A percentile compares a stretch with the other conserved stretches of the same genome.
Evolutionary conservation across 345 rosid genomes (phyloP).

Genomic region (Litchi chinensis): DNA sequence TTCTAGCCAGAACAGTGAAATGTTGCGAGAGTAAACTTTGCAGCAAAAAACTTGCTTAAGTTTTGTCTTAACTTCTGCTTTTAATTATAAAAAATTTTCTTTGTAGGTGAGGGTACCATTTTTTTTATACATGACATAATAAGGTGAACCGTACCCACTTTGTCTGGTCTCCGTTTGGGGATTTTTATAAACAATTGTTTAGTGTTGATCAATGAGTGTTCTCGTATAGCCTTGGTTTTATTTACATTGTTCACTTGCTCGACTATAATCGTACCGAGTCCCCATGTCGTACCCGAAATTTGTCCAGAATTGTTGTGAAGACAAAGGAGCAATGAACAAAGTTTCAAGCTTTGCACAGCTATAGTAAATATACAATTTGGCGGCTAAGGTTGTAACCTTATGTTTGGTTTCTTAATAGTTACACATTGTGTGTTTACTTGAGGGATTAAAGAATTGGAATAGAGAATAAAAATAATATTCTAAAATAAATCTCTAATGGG

Average conservation of each 20-base stretch:
- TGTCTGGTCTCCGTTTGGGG: slow-evolving; percentile 1
- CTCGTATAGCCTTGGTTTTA: not conserved
- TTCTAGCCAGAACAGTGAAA: not conserved
- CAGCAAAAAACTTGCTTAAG: slow-evolving; percentile 13
- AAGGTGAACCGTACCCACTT: slow-evolving; percentile 20
- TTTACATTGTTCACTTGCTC: not conserved
- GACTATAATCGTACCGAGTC: too few species aligned
- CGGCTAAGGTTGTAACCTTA: too few species aligned
- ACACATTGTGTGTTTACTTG: too few species aligned
- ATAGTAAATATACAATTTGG: too few species aligned
- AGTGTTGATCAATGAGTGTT: not conserved
- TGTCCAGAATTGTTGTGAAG: not conserved
- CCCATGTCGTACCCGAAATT: too few species aligned
- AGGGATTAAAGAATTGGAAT: too few species aligned
- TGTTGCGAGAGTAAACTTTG: slow-evolving; percentile 2
- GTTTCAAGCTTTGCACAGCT: too few species aligned
- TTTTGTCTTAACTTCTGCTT: slow-evolving; percentile 5
- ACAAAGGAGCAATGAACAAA: not conserved
- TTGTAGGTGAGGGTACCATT: slow-evolving; percentile 12
- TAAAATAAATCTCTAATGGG: too few species aligned
- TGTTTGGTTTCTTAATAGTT: too few species aligned
- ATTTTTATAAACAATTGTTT: slow-evolving; percentile 16
- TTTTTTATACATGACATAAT: not conserved
- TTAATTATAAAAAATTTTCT: not conserved
- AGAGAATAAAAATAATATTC: too few species aligned